Percentiles rank a stretch among this genome's conserved stretches.
Evolutionary conservation across 1,139 yeast species (phyloP).

Genomic region (Saccharomyces hybrid): DNA sequence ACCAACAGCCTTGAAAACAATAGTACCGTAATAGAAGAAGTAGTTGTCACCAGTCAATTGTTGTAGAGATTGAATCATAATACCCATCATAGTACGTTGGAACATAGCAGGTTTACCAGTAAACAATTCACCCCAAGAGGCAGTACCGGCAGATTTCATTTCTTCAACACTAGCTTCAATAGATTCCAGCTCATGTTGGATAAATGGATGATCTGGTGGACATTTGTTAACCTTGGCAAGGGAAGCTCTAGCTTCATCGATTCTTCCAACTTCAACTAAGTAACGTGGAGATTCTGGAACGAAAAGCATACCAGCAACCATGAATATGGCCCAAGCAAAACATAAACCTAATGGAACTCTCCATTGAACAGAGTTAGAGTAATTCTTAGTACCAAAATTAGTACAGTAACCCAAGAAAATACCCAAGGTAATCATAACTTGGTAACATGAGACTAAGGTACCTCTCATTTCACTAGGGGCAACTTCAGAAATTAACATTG

Average conservation of each 20-base stretch:
- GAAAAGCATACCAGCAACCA: constrained; percentile 47
- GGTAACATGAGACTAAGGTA: constrained; percentile 54
- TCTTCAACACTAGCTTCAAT: constrained; percentile 56
- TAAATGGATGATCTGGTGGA: constrained; percentile 46
- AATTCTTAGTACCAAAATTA: constrained; percentile 47
- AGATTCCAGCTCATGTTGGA: constrained; percentile 49
- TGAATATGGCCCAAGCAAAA: constrained; percentile 37
- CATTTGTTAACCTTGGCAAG: constrained; percentile 53
- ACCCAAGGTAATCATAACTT: constrained; percentile 55
- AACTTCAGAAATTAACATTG: constrained; percentile 57
- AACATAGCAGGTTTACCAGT: constrained; percentile 49
- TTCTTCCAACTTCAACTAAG: constrained; percentile 44
- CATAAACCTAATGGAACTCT: constrained; percentile 52
- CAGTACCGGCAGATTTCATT: constrained; percentile 54
- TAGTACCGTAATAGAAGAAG: constrained; percentile 73
- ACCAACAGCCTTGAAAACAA: constrained; percentile 69
- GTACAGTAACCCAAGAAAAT: constrained; percentile 56
- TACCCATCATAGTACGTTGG: constrained; percentile 56
- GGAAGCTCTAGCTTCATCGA: constrained; percentile 52
- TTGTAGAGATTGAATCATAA: constrained; percentile 57
- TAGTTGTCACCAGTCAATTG: constrained; percentile 74
- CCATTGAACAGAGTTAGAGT: constrained; percentile 46
- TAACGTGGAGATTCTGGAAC: constrained; percentile 78
- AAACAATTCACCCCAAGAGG: constrained; percentile 57
- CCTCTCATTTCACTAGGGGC: constrained; percentile 63